A percentile compares a stretch with the other conserved stretches of the same genome.
phyloP scores from a whole-genome alignment of 169 alveolate genomes.

The Plasmodium fragile region DNA sequence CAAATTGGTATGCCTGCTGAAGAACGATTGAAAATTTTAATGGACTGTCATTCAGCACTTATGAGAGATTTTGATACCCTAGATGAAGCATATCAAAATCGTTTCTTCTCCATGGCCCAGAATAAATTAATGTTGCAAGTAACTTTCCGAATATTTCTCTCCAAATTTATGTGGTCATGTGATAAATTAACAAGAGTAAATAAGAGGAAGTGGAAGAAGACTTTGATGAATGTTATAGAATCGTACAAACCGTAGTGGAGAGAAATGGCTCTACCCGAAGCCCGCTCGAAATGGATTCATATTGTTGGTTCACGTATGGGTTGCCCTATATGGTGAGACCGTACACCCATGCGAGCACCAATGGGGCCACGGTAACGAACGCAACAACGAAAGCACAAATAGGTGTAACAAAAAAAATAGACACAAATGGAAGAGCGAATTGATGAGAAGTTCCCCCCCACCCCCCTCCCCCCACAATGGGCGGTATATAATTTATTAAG shows the following conservation, averaged over 20 bases:
- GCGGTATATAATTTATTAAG: background rate
- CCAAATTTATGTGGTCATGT: background rate
- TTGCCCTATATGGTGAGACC: background rate
- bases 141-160: background rate
- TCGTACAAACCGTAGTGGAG: background rate
- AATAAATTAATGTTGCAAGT: background rate
- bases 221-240: background rate
- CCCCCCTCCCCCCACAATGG: background rate
- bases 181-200: background rate
- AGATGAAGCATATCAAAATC: background rate
- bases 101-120: background rate
- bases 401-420: background rate
- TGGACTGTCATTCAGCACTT: background rate
- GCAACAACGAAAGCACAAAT: background rate
- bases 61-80: background rate
- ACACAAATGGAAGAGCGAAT: slow-evolving; percentile 3
- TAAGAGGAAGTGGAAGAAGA: background rate
- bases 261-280: background rate
- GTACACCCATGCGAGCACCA: background rate
- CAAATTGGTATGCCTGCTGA: background rate
- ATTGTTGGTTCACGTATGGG: background rate
- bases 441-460: background rate
- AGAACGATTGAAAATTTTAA: background rate
- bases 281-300: background rate
- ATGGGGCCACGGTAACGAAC: background rate